Evolutionary conservation across 805 yeast species (phyloP).

Genomic region (Metschnikowia anglica): DNA sequence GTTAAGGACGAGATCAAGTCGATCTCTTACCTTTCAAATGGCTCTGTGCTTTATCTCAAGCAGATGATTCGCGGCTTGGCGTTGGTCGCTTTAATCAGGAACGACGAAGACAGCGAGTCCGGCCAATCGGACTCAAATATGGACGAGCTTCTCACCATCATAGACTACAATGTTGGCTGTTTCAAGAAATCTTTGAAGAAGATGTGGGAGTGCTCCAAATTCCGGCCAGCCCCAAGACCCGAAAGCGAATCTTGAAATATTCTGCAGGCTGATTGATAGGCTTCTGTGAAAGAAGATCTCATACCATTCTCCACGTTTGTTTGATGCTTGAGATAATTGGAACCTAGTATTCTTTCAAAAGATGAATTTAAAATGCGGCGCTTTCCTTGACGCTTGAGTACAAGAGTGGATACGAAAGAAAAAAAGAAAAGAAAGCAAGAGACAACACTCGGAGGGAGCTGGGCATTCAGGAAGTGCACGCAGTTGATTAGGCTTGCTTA

Average conservation of each 20-base stretch:
- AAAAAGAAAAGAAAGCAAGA: too few relatives aligned
- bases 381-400: too few relatives aligned
- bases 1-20: conserved; percentile 52
- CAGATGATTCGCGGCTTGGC: conserved; percentile 95
- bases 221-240: conserved; percentile 11
- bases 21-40: conserved; percentile 75
- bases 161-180: conserved; percentile 85
- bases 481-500: too few relatives aligned
- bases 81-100: conserved; percentile 79
- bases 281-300: too few relatives aligned
- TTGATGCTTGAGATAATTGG: too few relatives aligned
- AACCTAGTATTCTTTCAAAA: too few relatives aligned
- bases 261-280: too few relatives aligned
- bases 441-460: too few relatives aligned
- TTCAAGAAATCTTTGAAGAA: conserved; percentile 75
- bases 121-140: conserved; percentile 23
- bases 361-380: too few relatives aligned
- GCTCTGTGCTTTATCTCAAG: conserved; percentile 76
- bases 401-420: too few relatives aligned
- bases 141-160: conserved; percentile 55
- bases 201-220: conserved; percentile 55
- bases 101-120: conserved; percentile 43
- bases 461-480: too few relatives aligned
- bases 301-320: too few relatives aligned
- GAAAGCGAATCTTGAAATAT: neutral